Evolutionary conservation across 2,329 filamentous ascomycete genomes (phyloP), one percentile per base, ranked within the genome.

Genomic region (Fusarium sp.): DNA sequence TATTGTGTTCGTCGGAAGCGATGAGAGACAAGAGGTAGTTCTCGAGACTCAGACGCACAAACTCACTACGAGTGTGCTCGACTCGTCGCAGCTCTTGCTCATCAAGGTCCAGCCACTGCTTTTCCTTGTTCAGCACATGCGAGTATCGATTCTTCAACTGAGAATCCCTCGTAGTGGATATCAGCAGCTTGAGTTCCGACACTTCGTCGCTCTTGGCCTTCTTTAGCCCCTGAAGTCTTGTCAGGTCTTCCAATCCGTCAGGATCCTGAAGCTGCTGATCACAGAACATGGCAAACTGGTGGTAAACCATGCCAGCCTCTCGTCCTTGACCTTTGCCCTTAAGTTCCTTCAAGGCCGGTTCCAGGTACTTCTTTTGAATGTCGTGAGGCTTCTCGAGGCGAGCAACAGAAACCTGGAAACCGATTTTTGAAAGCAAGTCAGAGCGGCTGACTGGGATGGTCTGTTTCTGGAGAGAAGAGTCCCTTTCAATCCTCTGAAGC

Each of bases 251-350:
- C 2, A 95, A 85, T 37, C 92, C 91, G 76, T 97, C 95, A 1
- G 93, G 90, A 79, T 96, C 96, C 78, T 98, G 94, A 11, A 99
- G 87, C 81, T 99, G 97, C 78, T 95, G 92, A 80, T 99, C 96
- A 79, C 97, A 99, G 81, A 99, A 99, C 61, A 92, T 90, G 30
- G 97, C 97, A 81, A 98, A 98, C 78, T 97, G 94, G 80, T 98
- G 95, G 78, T 95, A 98, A 1, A 98, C 97, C 74, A 94, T 89
- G 1, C 95, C 95, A 3, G 95, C 94, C 69, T 96, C 94, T 52
- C 89, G 87, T 1, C 93, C 93, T 63, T 91, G 88, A 6, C 84
- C 88, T 54, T 89, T 88, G 2, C 91, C 91, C 76, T 90, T 93
- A 9, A 99, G 86, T 79, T 97, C 94, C 74, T 91, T 92, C 32